These are phyloP conservation scores for Castanea mollissima DNA, from an alignment of 306 rosid species.

Conservation along the genomic window DNA sequence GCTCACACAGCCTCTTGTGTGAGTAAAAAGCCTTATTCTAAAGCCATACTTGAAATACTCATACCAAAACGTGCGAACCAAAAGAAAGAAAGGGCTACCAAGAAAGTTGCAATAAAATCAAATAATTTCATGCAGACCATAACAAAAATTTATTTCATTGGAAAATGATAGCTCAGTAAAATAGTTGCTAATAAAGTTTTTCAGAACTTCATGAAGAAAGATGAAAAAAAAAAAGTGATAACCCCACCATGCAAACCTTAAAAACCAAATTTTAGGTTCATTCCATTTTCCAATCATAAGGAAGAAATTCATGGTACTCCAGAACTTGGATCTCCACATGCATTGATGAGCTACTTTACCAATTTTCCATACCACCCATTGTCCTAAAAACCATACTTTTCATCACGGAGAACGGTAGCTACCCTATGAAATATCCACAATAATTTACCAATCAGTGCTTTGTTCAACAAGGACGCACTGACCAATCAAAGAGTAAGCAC, in stretches of 20 bases:
- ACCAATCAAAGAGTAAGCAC: neutral
- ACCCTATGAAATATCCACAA: neutral
- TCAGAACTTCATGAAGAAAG: neutral
- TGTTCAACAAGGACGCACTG: neutral
- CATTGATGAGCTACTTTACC: neutral
- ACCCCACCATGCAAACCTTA: neutral
- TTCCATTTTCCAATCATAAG: neutral
- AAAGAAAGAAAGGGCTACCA: neutral
- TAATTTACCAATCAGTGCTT: neutral
- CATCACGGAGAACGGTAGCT: neutral
- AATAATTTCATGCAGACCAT: neutral
- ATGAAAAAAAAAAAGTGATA: neutral
- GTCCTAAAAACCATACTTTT: neutral
- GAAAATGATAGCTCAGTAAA: neutral
- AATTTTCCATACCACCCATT: neutral
- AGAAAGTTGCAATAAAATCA: neutral
- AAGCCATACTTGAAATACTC: neutral
- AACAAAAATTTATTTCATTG: neutral
- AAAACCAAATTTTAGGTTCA: neutral
- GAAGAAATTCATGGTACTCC: neutral
- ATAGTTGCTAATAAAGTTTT: neutral
- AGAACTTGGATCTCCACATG: neutral
- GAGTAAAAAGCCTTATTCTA: neutral
- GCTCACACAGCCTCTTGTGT: neutral
- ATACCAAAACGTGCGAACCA: neutral